Evolutionary conservation across 1,284 basidiomycete species (phyloP).

Genomic region (Takashimella koratensis): DNA sequence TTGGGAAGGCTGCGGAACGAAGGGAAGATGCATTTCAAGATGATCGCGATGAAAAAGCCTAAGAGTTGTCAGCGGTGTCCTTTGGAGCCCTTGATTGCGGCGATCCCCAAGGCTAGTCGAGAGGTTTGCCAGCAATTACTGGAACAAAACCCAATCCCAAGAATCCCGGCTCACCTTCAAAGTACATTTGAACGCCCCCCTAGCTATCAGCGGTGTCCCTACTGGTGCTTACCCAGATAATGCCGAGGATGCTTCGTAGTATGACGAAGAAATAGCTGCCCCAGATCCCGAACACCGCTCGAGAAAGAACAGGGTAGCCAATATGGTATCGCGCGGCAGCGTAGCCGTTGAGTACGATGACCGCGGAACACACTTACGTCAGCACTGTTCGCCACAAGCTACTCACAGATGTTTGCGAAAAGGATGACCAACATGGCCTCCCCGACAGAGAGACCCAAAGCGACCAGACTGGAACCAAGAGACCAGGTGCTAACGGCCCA

Average conservation of each 20-base stretch:
- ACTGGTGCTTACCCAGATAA: conserved; percentile 68
- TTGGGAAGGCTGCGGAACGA: conserved; percentile 66
- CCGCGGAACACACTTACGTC: no score
- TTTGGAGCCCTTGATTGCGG: no score
- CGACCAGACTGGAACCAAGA: conserved; percentile 8
- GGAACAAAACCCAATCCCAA: no score
- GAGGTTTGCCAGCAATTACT: no score
- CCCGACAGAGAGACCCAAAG: no score
- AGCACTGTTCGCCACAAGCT: no score
- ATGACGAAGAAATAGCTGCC: conserved; percentile 22
- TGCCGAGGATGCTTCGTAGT: conserved; percentile 69
- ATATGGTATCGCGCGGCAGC: conserved; percentile 36
- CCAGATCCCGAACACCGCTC: background rate
- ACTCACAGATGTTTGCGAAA: no score
- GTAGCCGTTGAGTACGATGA: conserved; percentile 39
- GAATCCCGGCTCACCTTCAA: no score
- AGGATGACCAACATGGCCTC: no score
- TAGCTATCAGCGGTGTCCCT: conserved; percentile 31
- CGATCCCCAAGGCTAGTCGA: no score
- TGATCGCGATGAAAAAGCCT: no score
- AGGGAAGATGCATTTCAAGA: conserved; percentile 70
- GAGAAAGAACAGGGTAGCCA: conserved; percentile 5
- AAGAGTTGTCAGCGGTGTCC: no score
- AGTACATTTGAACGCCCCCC: conserved; percentile 64
- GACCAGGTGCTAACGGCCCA: conserved; percentile 16